Conservation (phyloP, 306 rosid genomes). For the Acmispon strigosus region DNA sequence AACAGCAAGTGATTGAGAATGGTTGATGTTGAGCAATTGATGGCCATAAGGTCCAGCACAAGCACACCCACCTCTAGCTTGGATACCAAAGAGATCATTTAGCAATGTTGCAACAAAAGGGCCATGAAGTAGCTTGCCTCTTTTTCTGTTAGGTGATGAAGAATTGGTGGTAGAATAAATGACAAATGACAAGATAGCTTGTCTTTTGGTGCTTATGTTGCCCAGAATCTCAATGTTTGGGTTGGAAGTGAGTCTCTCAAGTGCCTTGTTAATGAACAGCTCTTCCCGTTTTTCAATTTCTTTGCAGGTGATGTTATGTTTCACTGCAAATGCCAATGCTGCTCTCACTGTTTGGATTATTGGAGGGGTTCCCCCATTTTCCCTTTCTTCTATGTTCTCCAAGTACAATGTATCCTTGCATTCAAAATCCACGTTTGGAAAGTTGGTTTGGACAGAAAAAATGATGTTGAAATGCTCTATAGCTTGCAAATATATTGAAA, state of each 20-base stretch:
- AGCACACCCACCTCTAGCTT: slow-evolving; percentile 79
- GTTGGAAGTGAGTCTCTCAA: slow-evolving; percentile 43
- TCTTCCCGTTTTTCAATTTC: slow-evolving; percentile 57
- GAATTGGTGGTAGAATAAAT: slow-evolving; percentile 39
- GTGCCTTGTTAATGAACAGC: slow-evolving; percentile 29
- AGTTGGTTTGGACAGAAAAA: background rate
- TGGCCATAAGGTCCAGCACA: slow-evolving; percentile 87
- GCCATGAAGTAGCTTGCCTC: slow-evolving; percentile 63
- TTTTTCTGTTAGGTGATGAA: slow-evolving; percentile 16
- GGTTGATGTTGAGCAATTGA: slow-evolving; percentile 42
- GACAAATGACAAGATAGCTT: slow-evolving; percentile 59
- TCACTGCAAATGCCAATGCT: slow-evolving; percentile 30
- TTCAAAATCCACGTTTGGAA: background rate
- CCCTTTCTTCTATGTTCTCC: slow-evolving; percentile 66
- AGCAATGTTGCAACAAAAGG: slow-evolving; percentile 56
- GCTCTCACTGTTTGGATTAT: too few species aligned
- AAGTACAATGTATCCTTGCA: slow-evolving; percentile 63
- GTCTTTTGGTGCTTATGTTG: slow-evolving; percentile 42
- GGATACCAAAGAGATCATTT: slow-evolving; percentile 72
- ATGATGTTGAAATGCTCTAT: too few species aligned
- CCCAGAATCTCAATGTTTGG: slow-evolving; percentile 54
- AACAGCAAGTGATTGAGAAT: slow-evolving; percentile 32
- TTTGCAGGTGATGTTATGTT: slow-evolving; percentile 41
- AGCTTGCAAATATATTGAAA: too few species aligned
- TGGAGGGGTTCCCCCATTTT: slow-evolving; percentile 14